Evolutionary conservation across 495 filamentous ascomycete genomes (phyloP).

Genomic region (Talaromyces thailandensis): DNA sequence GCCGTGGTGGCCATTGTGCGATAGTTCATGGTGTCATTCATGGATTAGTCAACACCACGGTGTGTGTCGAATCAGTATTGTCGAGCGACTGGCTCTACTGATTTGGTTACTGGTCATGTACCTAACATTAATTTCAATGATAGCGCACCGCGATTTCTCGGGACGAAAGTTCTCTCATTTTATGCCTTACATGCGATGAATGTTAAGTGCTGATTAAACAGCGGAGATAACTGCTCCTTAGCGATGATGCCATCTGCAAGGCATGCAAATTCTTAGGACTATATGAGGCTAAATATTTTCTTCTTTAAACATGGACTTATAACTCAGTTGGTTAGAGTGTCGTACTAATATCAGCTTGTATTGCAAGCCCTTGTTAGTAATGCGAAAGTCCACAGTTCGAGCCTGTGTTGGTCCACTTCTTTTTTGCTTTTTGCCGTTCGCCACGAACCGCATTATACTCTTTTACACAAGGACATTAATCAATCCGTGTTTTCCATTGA

Average conservation of each 20-base stretch:
- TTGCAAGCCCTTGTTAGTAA: background rate
- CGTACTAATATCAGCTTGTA: background rate
- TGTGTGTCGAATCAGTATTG: background rate
- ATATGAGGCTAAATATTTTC: background rate
- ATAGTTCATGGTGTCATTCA: conserved; percentile 1
- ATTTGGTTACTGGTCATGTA: background rate
- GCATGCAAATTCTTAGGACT: background rate
- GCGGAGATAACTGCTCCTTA: background rate
- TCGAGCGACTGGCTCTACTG: background rate
- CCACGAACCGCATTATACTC: too few relatives aligned
- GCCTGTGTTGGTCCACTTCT: background rate
- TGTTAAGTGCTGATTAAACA: background rate
- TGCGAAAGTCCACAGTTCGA: background rate
- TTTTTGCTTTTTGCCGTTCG: background rate
- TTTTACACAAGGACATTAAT: too few relatives aligned
- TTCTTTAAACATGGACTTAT: background rate
- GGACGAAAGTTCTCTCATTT: too few relatives aligned
- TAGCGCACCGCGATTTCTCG: background rate
- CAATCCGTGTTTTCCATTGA: too few relatives aligned
- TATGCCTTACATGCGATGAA: background rate
- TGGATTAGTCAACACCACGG: background rate
- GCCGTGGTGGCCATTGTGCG: background rate
- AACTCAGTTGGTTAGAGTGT: background rate
- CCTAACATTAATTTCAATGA: background rate
- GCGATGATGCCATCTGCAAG: background rate